Evolutionary conservation across 768 basidiomycete genomes (phyloP).

Genomic region (Trichaptum fuscoviolaceum): DNA sequence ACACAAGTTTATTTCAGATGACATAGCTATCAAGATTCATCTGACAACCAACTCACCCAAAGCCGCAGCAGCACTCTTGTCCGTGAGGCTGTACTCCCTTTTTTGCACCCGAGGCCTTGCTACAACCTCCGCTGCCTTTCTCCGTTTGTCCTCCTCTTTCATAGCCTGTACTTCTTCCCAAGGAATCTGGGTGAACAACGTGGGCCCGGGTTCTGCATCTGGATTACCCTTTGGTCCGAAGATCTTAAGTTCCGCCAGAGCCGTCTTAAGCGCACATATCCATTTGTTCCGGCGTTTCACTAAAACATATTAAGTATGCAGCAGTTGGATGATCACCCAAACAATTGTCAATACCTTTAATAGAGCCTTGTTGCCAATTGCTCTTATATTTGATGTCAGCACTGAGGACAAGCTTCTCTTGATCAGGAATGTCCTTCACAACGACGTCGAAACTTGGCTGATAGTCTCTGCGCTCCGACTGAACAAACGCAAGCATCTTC

Average conservation of each 20-base stretch:
- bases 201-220: constrained; percentile 44
- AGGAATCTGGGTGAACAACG: constrained; percentile 65
- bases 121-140: constrained; percentile 10
- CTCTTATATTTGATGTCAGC: constrained; percentile 88
- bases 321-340: neutral
- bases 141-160: constrained; percentile 31
- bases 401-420: constrained; percentile 68
- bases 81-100: neutral
- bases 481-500: constrained; percentile 76
- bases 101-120: constrained; percentile 1
- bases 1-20: neutral
- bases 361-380: constrained; percentile 74
- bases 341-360: constrained; percentile 43
- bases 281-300: constrained; percentile 86
- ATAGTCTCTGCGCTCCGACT: constrained; percentile 68
- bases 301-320: constrained; percentile 24
- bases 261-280: constrained; percentile 80
- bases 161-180: constrained; percentile 47
- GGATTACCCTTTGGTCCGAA: constrained; percentile 63
- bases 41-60: neutral
- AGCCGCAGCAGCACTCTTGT: neutral
- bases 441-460: constrained; percentile 68
- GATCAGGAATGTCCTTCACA: constrained; percentile 76
- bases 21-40: neutral
- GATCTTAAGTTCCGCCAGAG: constrained; percentile 64